Evolutionary conservation across 2,329 filamentous ascomycete species (phyloP), one percentile per base, ranked within the genome.

Genomic region (Juglanconis sp.): DNA sequence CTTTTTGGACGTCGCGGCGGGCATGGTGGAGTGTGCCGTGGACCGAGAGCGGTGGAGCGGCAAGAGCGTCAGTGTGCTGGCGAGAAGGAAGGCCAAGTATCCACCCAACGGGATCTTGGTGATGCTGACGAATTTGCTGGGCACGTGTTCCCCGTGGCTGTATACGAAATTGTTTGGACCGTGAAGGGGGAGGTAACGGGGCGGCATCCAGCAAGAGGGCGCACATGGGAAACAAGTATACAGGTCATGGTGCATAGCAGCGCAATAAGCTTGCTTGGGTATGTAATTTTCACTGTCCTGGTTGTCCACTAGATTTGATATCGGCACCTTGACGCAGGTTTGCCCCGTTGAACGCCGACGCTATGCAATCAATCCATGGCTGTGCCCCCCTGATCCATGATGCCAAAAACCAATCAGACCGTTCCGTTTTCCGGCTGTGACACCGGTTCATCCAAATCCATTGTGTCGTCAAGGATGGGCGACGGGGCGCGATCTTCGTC

Each of bases 11-110:
- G 52, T 51, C 52, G 57, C 57, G 15, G 57, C 52, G 1, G 57
- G 44, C 0, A 56, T 60, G 57, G 57, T 60, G 34, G 36, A 56
- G 36, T 50, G 52, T 38, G 52, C 57, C n/a, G 57, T 49, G 5
- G 57, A 50, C 11, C 34, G 47, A 13, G 52, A 34, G 35, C 40
- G 31, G 9, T 51, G 52, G 52, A 40, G 24, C 1, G 57, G 57
- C 1, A 42, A 30, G 44, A 48, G 40, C 24, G 52, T 60, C 9
- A 60, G 57, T 11, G 52, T 60, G 9, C 15, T 56, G 24, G 48
- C 44, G 46, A 13, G 30, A 15, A 47, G n/a, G 0, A 57, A 51
- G 46, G 55, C 47, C 4, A 17, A n/a, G 30, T 17, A 17, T 11
- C n/a, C 10, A 24, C 24, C 24, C 24, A 24, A 24, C 2, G 24